Evolutionary conservation across 75 land plant genomes (phyloP).

Genomic region (Ceratopteris richardii): DNA sequence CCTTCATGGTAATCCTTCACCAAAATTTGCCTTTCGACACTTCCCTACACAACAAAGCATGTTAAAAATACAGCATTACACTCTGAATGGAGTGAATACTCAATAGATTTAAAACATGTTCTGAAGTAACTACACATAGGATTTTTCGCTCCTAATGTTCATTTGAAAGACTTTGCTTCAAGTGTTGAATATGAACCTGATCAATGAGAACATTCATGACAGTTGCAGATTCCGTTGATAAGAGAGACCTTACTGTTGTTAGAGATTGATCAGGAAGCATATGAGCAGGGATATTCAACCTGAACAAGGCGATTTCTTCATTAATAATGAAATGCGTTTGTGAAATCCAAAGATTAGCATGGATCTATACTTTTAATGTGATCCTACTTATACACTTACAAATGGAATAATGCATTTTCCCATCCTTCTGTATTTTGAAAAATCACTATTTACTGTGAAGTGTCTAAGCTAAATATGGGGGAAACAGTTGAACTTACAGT

Average conservation of each 20-base stretch:
- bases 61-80: background rate
- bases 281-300: conserved; percentile 56
- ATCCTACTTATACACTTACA: too few relatives aligned
- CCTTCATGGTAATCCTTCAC: conserved; percentile 75
- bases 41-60: conserved; percentile 39
- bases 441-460: too few relatives aligned
- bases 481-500: conserved; percentile 23
- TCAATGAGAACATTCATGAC: conserved; percentile 83
- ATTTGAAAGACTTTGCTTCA: too few relatives aligned
- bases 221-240: conserved; percentile 58
- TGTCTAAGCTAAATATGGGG: too few relatives aligned
- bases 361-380: too few relatives aligned
- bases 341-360: too few relatives aligned
- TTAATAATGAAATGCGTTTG: background rate
- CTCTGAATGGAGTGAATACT: too few relatives aligned
- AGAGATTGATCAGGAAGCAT: conserved; percentile 71
- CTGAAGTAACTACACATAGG: too few relatives aligned
- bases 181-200: conserved; percentile 58
- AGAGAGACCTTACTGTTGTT: conserved; percentile 52
- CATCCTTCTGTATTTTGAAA: too few relatives aligned
- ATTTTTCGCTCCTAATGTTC: too few relatives aligned
- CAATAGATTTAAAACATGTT: too few relatives aligned
- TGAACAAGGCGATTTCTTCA: conserved; percentile 13
- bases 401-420: too few relatives aligned
- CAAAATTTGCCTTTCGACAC: conserved; percentile 87